phyloP scores from a whole-genome alignment of 192 early-diverging fungal species.

The Mortierella antarctica region DNA sequence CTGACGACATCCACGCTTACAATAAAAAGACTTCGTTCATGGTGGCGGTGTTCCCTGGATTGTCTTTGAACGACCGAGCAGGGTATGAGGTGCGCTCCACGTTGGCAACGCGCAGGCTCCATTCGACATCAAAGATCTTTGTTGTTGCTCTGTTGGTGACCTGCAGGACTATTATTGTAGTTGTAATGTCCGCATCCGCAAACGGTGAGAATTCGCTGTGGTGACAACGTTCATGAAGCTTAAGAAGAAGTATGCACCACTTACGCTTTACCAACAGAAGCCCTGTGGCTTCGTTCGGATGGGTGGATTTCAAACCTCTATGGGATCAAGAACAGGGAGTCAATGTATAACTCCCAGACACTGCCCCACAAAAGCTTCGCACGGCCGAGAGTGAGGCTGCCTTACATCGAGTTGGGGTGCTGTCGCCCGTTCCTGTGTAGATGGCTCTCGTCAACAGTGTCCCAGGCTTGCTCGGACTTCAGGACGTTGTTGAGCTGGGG shows the following conservation, averaged over 20 bases:
- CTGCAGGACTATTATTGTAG: slow-evolving; percentile 18
- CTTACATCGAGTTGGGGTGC: neutral
- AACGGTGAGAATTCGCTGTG: too few relatives aligned
- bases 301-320: neutral
- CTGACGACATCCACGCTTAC: slow-evolving; percentile 10
- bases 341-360: too few relatives aligned
- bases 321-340: too few relatives aligned
- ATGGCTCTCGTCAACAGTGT: slow-evolving; percentile 11
- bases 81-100: slow-evolving; percentile 29
- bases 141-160: slow-evolving; percentile 37
- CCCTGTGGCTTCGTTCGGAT: slow-evolving; percentile 17
- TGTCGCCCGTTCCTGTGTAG: neutral
- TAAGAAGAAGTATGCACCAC: neutral
- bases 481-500: slow-evolving; percentile 2
- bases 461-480: slow-evolving; percentile 25
- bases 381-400: too few relatives aligned
- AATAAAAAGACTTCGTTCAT: slow-evolving; percentile 52
- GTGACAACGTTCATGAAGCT: neutral
- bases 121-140: slow-evolving; percentile 40
- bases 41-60: slow-evolving; percentile 37
- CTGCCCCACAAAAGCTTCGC: too few relatives aligned
- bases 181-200: too few relatives aligned
- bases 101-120: slow-evolving; percentile 30
- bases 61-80: slow-evolving; percentile 41
- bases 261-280: slow-evolving; percentile 37